Evolutionary conservation across 2,329 filamentous ascomycete genomes (phyloP).

Genomic region (Pyricularia pennisetigena): DNA sequence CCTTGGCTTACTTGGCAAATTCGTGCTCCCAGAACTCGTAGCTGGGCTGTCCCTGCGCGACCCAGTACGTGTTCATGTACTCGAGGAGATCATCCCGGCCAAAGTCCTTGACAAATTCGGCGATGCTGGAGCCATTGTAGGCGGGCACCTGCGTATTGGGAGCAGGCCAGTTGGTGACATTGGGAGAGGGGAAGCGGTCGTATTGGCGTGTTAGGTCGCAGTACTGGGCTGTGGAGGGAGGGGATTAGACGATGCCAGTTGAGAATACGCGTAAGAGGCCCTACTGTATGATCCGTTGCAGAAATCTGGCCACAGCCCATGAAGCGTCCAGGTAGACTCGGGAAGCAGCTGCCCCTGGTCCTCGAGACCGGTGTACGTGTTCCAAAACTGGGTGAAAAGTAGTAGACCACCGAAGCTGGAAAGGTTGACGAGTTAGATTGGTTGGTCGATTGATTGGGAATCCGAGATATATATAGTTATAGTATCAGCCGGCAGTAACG

Average conservation of each 20-base stretch:
- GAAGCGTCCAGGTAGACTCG: not conserved
- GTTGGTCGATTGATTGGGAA: too few relatives aligned
- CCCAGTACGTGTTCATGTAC: constrained; percentile 60
- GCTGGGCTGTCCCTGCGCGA: constrained; percentile 45
- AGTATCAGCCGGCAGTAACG: too few relatives aligned
- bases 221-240: not conserved
- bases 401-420: not conserved
- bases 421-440: not conserved
- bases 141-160: constrained; percentile 43
- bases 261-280: not conserved
- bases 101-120: constrained; percentile 47
- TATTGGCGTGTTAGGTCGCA: constrained; percentile 51
- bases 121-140: constrained; percentile 48
- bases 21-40: constrained; percentile 56
- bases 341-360: not conserved
- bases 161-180: constrained; percentile 48
- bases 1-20: constrained; percentile 54
- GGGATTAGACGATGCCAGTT: not conserved
- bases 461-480: too few relatives aligned
- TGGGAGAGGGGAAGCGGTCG: constrained; percentile 50
- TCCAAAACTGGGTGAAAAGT: not conserved
- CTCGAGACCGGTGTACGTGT: not conserved
- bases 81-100: constrained; percentile 49
- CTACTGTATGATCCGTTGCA: not conserved
- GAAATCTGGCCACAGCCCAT: not conserved